These are phyloP conservation scores for Didymella glomerata DNA, from an alignment of 2,329 filamentous ascomycete genomes.

Conservation along the genomic window DNA sequence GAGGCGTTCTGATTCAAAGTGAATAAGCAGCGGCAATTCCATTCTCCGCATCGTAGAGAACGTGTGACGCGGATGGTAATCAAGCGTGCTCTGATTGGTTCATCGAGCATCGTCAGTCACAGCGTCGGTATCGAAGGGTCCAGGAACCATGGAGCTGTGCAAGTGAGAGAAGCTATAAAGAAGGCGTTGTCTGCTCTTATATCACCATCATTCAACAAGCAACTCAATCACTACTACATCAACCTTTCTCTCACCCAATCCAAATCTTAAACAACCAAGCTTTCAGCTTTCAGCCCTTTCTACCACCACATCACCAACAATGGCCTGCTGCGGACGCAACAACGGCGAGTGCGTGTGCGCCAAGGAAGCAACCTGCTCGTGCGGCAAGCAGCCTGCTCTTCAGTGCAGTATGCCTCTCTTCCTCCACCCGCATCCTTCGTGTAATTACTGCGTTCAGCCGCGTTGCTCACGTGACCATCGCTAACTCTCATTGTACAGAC, in stretches of 20 bases:
- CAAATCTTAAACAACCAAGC: slow-evolving; percentile 8
- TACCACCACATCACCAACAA: slow-evolving; percentile 39
- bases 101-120: slow-evolving; percentile 30
- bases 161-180: slow-evolving; percentile 35
- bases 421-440: slow-evolving; percentile 20
- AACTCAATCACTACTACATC: slow-evolving; percentile 9
- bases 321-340: slow-evolving; percentile 68
- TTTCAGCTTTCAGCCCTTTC: slow-evolving; percentile 1
- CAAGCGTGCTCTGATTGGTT: slow-evolving; percentile 43
- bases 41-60: slow-evolving; percentile 23
- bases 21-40: slow-evolving; percentile 37
- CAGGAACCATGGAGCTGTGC: slow-evolving; percentile 25
- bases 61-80: slow-evolving; percentile 38
- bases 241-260: neutral
- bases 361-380: slow-evolving; percentile 76
- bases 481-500: slow-evolving; percentile 36
- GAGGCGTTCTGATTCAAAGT: slow-evolving; percentile 25
- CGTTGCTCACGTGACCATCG: slow-evolving; percentile 14
- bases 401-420: slow-evolving; percentile 68
- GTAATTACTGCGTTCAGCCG: slow-evolving; percentile 24
- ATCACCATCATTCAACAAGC: slow-evolving; percentile 14
- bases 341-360: slow-evolving; percentile 66
- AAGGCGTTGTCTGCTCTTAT: slow-evolving; percentile 9
- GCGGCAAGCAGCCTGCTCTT: slow-evolving; percentile 85
- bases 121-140: slow-evolving; percentile 27